These are phyloP conservation scores for Phaeophleospora eucalypticola DNA, from an alignment of 2,329 filamentous ascomycete genomes.

Conservation along the genomic window DNA sequence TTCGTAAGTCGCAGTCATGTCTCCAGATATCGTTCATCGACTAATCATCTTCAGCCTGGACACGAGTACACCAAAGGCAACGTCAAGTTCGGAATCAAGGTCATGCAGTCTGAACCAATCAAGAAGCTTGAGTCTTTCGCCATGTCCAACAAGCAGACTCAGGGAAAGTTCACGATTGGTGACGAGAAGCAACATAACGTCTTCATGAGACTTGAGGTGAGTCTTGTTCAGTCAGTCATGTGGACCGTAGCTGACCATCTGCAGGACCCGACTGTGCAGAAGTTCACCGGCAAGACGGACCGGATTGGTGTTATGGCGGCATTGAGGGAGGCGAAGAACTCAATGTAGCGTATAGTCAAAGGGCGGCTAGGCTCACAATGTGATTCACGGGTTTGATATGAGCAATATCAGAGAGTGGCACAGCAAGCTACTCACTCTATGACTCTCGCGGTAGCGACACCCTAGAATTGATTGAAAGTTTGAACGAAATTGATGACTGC, in stretches of 20 bases:
- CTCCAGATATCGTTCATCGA: neutral
- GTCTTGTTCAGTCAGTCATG: constrained; percentile 27
- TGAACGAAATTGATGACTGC: no score
- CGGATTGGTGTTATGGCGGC: constrained; percentile 80
- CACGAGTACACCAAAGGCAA: constrained; percentile 99
- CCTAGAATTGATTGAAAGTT: no score
- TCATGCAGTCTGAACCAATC: constrained; percentile 70
- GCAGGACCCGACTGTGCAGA: constrained; percentile 77
- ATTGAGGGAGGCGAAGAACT: constrained; percentile 86
- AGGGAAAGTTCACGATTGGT: constrained; percentile 93
- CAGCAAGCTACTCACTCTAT: no score
- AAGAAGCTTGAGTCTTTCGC: constrained; percentile 74
- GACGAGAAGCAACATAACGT: constrained; percentile 98
- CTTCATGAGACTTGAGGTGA: constrained; percentile 83
- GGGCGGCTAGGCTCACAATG: no score
- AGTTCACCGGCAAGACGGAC: constrained; percentile 74
- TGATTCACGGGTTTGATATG: no score
- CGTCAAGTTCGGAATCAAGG: constrained; percentile 77
- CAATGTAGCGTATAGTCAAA: constrained; percentile 29
- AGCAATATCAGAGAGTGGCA: no score
- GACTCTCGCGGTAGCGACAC: no score
- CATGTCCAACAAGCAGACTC: constrained; percentile 76
- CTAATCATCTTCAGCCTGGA: constrained; percentile 60
- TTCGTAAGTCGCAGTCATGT: constrained; percentile 58
- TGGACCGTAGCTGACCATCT: neutral